phyloP scores from a whole-genome alignment of 352 stramenopile genomes.

The Phytopythium helicoides region DNA sequence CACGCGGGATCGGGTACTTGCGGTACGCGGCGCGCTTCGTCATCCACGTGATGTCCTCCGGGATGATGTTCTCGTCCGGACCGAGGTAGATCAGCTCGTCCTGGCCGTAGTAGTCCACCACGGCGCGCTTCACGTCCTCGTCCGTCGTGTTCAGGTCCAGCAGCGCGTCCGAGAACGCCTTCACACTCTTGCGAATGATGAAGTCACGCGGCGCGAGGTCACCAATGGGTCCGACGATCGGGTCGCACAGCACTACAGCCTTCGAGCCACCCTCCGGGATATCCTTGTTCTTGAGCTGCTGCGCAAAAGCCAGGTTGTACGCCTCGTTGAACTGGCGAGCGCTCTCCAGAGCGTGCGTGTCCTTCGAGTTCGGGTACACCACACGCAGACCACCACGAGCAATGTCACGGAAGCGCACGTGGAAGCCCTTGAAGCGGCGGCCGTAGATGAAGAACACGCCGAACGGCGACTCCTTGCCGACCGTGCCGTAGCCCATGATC shows the following conservation, averaged over 20 bases:
- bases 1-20: constrained; percentile 75
- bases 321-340: constrained; percentile 83
- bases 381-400: constrained; percentile 72
- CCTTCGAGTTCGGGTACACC: constrained; percentile 66
- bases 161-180: constrained; percentile 93
- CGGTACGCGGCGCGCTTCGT: constrained; percentile 78
- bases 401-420: too few species aligned
- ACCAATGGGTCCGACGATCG: constrained; percentile 66
- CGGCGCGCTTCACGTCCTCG: constrained; percentile 64
- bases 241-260: constrained; percentile 78
- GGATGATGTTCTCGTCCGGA: constrained; percentile 84
- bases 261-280: constrained; percentile 85
- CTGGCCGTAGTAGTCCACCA: constrained; percentile 78
- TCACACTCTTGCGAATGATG: constrained; percentile 96
- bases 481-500: constrained; percentile 79
- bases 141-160: constrained; percentile 80
- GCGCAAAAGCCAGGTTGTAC: constrained; percentile 83
- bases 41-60: constrained; percentile 79
- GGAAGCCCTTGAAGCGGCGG: constrained; percentile 95
- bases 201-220: constrained; percentile 82
- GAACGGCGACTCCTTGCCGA: constrained; percentile 91
- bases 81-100: constrained; percentile 85
- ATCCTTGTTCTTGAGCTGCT: constrained; percentile 90
- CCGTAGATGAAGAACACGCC: constrained; percentile 97
- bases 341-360: too few species aligned